These are phyloP conservation scores for Arxiozyma heterogenica DNA, from an alignment of 1,139 yeast genomes.

Conservation along the genomic window DNA sequence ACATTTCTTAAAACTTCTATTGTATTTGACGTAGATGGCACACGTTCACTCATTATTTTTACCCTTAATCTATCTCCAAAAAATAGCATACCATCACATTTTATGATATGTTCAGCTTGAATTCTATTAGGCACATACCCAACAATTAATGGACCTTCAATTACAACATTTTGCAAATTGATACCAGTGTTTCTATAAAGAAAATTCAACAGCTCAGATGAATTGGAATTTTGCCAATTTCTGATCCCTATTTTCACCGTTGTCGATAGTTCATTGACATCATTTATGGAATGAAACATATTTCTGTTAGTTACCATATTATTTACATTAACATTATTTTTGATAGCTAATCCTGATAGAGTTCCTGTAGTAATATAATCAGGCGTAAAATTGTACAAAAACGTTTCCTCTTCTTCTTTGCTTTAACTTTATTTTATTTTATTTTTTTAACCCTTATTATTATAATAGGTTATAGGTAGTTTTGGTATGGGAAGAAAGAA, in stretches of 20 bases:
- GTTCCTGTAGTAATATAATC: background rate
- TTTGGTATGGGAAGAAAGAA: background rate
- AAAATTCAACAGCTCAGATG: slow-evolving; percentile 60
- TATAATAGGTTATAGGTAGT: too few relatives aligned
- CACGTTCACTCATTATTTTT: slow-evolving; percentile 31
- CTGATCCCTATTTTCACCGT: slow-evolving; percentile 34
- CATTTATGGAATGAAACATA: background rate
- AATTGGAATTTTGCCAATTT: slow-evolving; percentile 77
- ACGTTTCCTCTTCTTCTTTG: background rate
- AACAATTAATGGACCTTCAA: slow-evolving; percentile 38
- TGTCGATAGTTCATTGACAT: background rate
- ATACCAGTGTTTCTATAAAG: slow-evolving; percentile 59
- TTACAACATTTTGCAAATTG: slow-evolving; percentile 41
- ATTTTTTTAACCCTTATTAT: background rate
- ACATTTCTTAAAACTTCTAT: slow-evolving; percentile 56
- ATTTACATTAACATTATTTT: background rate
- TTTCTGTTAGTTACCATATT: background rate
- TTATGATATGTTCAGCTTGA: slow-evolving; percentile 52
- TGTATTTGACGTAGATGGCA: slow-evolving; percentile 35
- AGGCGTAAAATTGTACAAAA: background rate
- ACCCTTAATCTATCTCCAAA: slow-evolving; percentile 58
- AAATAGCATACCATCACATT: slow-evolving; percentile 69
- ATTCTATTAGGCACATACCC: slow-evolving; percentile 48
- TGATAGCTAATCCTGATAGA: background rate
- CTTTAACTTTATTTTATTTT: too few relatives aligned